Evolutionary conservation across 2,329 filamentous ascomycete genomes (phyloP).

Genomic region (Cylindrodendrum hubeiense): DNA sequence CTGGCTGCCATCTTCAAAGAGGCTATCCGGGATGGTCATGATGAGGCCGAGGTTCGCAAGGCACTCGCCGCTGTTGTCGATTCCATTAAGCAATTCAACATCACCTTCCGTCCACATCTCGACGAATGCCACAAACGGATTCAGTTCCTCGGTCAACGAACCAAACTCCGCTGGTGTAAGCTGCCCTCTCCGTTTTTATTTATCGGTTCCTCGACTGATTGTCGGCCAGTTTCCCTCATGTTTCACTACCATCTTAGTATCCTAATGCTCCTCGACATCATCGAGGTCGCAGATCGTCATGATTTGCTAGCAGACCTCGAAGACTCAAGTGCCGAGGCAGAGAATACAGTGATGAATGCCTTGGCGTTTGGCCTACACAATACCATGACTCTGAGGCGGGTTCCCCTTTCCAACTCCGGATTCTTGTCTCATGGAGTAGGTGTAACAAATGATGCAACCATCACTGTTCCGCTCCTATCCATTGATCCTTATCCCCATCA

Average conservation of each 20-base stretch:
- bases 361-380: constrained; percentile 48
- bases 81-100: constrained; percentile 45
- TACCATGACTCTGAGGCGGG: constrained; percentile 35
- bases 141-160: constrained; percentile 47
- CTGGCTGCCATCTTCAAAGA: constrained; percentile 49
- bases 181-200: neutral
- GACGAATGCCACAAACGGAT: constrained; percentile 48
- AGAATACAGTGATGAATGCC: constrained; percentile 48
- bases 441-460: neutral
- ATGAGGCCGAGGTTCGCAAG: constrained; percentile 45
- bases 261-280: constrained; percentile 46
- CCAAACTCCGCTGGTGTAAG: constrained; percentile 50
- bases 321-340: constrained; percentile 43
- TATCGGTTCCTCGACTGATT: neutral
- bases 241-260: constrained; percentile 51
- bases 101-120: constrained; percentile 43
- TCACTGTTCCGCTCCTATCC: constrained; percentile 46
- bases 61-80: constrained; percentile 41
- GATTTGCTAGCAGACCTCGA: constrained; percentile 42
- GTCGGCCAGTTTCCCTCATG: constrained; percentile 46
- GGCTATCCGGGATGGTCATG: constrained; percentile 47
- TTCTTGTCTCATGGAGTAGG: neutral
- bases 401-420: neutral
- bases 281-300: constrained; percentile 45
- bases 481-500: constrained; percentile 51